Base-by-base conservation (phyloP, 345 rosid species). In the Salix brachista region DNA sequence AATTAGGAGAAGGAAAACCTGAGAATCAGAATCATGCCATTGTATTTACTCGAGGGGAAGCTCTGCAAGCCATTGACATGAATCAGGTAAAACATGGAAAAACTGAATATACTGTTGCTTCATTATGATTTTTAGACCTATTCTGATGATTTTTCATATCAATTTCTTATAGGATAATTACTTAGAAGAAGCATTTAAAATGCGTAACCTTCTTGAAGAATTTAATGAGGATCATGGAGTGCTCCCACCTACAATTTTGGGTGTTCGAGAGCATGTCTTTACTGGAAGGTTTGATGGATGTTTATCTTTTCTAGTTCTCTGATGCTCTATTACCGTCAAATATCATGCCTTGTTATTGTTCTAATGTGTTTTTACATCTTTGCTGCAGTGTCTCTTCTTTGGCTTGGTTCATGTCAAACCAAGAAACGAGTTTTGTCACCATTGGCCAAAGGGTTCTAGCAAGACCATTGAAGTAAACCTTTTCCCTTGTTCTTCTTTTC, bases 341-440 rank as follows among this genome's bases (percentile, higher is more conserved):
- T 80, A 56, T n/a, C 28, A 12, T 30, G 13, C 54, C 36, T 74
- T 58, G 19, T 32, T 39, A 48, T 65, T 28, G 67, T 65, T 77
- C 79, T 81, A 36, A 78, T 83, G 76, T 77, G 42, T 62, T 39
- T 0, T 72, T 21, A 56, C 72, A 64, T 75, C 71, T 75, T 42
- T 54, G 64, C 52, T 83, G 83, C 90, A 96, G 98, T 89, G 98
- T 96, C 69, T 96, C 99, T 52, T 96, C 99, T 85, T 67, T 96
- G 81, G 99, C 97, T 28, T 96, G 98, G 99, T 93, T 96, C 83
- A 96, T 96, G 99, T 96, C 98, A 50, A 96, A 93, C 73, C 99
- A 96, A 81, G 98, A 93, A 84, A 91, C 98, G 10, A 96, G 99
- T 76, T 96, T 96, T 64, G 98, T 96, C 70, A 93, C 98, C 70